These are phyloP conservation scores for Russula virescens DNA, from an alignment of 768 basidiomycete genomes.

Conservation along the genomic window DNA sequence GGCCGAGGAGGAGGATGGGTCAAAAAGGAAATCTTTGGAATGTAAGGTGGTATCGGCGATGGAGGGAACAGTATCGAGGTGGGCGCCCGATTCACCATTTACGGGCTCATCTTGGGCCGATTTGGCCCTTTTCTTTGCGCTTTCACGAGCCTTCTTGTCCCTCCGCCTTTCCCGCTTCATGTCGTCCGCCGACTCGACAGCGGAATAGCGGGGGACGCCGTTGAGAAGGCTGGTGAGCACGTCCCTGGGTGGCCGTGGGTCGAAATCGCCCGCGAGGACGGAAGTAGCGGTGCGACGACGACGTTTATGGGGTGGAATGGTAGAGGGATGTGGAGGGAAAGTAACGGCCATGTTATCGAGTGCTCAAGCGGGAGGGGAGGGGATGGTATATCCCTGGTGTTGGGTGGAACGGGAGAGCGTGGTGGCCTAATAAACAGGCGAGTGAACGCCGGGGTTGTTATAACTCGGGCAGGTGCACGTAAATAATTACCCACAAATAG, in stretches of 20 bases:
- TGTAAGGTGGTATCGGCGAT: constrained; percentile 21
- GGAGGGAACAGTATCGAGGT: constrained; percentile 24
- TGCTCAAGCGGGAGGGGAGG: background rate
- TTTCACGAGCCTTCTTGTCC: constrained; percentile 48
- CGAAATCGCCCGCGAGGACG: constrained; percentile 72
- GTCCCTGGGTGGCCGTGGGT: constrained; percentile 60
- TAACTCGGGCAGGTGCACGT: constrained; percentile 17
- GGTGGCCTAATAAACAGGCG: constrained; percentile 25
- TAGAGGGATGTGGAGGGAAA: constrained; percentile 19
- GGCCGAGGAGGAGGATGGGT: constrained; percentile 41
- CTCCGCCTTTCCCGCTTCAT: constrained; percentile 48
- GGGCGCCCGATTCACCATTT: constrained; percentile 24
- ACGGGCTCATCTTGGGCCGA: constrained; percentile 29
- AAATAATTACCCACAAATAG: constrained; percentile 20
- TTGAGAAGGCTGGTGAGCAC: constrained; percentile 76
- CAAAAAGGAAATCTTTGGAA: constrained; percentile 20
- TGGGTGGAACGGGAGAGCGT: constrained; percentile 23
- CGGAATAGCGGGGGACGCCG: constrained; percentile 61
- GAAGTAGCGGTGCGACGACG: constrained; percentile 62
- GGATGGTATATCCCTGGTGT: constrained; percentile 9
- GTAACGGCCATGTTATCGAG: constrained; percentile 33
- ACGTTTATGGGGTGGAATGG: constrained; percentile 31
- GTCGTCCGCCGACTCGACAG: constrained; percentile 57
- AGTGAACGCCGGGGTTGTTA: constrained; percentile 23
- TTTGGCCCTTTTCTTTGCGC: constrained; percentile 42